A percentile compares a stretch with the other conserved stretches of the same genome.
Evolutionary conservation across 1,284 basidiomycete species (phyloP).

Genomic region (Irpex sp.): DNA sequence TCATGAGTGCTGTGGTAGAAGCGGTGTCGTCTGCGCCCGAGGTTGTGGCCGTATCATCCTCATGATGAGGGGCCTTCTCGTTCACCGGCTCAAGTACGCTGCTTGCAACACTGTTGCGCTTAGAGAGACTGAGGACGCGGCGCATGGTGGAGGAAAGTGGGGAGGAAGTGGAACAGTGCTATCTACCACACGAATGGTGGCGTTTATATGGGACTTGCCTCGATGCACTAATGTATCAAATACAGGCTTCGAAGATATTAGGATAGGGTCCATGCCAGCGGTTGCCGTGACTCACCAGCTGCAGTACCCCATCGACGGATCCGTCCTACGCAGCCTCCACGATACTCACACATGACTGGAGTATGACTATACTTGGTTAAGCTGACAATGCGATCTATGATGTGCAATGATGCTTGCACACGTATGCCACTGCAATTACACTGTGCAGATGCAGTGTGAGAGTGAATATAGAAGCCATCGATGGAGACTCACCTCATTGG

Average conservation of each 20-base stretch:
- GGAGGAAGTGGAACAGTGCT: constrained; percentile 18
- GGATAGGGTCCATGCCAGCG: background rate
- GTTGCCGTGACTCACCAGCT: background rate
- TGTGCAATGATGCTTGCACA: background rate
- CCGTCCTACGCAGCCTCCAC: background rate
- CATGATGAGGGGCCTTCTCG: background rate
- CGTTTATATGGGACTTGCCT: background rate
- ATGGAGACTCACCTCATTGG: background rate
- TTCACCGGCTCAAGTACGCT: background rate
- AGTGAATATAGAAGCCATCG: background rate
- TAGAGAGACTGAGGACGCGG: constrained; percentile 4
- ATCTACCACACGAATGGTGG: background rate
- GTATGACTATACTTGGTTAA: background rate
- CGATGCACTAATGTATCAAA: background rate
- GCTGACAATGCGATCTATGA: background rate
- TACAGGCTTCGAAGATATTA: background rate
- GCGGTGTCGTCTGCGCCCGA: constrained; percentile 24
- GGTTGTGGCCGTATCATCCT: background rate
- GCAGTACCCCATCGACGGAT: background rate
- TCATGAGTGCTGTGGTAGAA: constrained; percentile 32
- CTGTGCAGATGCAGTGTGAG: background rate
- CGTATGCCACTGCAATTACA: background rate
- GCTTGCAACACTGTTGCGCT: constrained; percentile 3
- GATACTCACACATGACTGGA: background rate
- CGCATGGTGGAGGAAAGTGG: constrained; percentile 2